Evolutionary conservation across 2,329 filamentous ascomycete genomes (phyloP), one percentile per base, ranked within the genome.

Genomic region (Fusarium newnesense): DNA sequence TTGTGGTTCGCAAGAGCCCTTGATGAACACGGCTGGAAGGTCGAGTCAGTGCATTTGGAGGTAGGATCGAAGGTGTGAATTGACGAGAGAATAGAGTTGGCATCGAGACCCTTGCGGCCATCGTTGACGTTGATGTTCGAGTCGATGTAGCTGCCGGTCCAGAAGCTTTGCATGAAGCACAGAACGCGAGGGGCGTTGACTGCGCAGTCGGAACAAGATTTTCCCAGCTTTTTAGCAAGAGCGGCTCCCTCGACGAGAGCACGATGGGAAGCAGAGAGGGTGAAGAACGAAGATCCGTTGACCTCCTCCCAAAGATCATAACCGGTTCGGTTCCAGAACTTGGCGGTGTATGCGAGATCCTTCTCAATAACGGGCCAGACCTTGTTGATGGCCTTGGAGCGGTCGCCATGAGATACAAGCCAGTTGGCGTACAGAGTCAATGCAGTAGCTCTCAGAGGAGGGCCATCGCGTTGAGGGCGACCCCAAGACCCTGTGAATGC

Each of bases 231-330:
- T n/a, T 81, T 81, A 4, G 93, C 92, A n/a, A 95, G 86, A 4
- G 85, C 84, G 61, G 85, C 88, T 18, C 93, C 93, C 81, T 93
- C 89, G 9, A 90, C 84, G 9, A 90, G 83, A n/a, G 89, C 85
- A 77, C 67, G 72, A 79, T 95, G 90, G 60, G 92, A 89, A 26
- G 88, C 87, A 7, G 90, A 88, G 34, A 90, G 83, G 1, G 93
- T 95, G 81, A 95, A 96, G 84, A 94, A 95, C 0, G 92, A 94
- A 28, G 88, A 90, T 56, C 92, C 92, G n/a, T 86, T 83, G 15
- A 94, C 88, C 79, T 95, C 93, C 79, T 95, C 93, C 93, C 93
- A 95, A 2, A 96, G 86, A 79, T 96, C 93, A 73, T 89, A 95
- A 1, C 87, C 86, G 5, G 86, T 87, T 58, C 85, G 79, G 75